A percentile compares a stretch with the other conserved stretches of the same genome.
phyloP scores from a whole-genome alignment of 2,329 filamentous ascomycete genomes.

The Nemania sp. region DNA sequence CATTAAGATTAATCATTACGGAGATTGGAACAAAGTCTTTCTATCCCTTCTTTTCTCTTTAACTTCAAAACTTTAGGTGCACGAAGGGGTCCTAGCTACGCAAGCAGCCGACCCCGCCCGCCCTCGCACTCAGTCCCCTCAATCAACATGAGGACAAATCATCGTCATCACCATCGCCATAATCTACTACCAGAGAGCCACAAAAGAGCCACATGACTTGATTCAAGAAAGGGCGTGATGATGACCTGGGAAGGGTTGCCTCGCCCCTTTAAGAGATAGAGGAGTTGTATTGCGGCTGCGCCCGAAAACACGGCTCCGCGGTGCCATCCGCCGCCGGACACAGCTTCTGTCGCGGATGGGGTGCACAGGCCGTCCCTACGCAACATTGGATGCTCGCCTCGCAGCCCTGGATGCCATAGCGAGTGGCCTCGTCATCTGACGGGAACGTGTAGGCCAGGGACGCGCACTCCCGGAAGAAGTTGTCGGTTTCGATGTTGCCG shows the following conservation, averaged over 20 bases:
- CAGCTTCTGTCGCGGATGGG: slow-evolving; percentile 39
- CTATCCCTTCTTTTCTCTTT: too few relatives aligned
- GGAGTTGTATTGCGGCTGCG: background rate
- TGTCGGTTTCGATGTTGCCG: slow-evolving; percentile 2
- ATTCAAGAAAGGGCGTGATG: background rate
- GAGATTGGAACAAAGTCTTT: too few relatives aligned
- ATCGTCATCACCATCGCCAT: too few relatives aligned
- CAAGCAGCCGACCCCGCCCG: too few relatives aligned
- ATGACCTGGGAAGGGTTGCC: background rate
- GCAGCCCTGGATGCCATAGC: slow-evolving; percentile 40
- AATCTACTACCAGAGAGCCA: too few relatives aligned
- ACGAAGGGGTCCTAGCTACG: too few relatives aligned
- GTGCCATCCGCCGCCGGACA: slow-evolving; percentile 34
- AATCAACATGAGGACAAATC: too few relatives aligned
- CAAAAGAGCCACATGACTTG: too few relatives aligned
- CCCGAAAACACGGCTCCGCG: slow-evolving; percentile 21
- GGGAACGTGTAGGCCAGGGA: slow-evolving; percentile 43
- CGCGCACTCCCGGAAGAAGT: slow-evolving; percentile 40
- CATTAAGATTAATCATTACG: too few relatives aligned
- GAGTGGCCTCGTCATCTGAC: slow-evolving; percentile 38
- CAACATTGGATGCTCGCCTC: slow-evolving; percentile 39
- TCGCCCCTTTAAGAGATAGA: background rate
- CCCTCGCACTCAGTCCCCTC: too few relatives aligned
- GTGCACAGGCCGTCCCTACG: slow-evolving; percentile 42
- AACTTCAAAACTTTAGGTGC: too few relatives aligned